phyloP scores from a whole-genome alignment of 306 rosid genomes.

The Rosa rugosa region DNA sequence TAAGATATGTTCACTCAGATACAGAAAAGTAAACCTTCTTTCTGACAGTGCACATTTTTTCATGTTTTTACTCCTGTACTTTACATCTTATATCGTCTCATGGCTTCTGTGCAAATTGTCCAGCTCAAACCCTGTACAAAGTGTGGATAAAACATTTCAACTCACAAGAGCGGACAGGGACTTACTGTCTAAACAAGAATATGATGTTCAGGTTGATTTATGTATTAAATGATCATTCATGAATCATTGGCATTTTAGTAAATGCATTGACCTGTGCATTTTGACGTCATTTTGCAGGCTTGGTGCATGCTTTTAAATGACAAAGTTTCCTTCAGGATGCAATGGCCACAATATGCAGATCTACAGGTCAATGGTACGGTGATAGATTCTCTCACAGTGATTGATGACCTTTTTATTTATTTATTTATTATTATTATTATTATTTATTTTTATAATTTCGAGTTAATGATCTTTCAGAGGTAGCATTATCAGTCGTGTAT shows the following conservation, averaged over 20 bases:
- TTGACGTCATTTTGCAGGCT: slow-evolving; percentile 49
- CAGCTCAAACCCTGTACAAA: slow-evolving; percentile 85
- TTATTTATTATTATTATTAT: too few species aligned
- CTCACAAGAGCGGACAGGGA: slow-evolving; percentile 81
- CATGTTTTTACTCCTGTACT: neutral
- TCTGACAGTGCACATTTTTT: neutral
- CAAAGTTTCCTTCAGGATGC: slow-evolving; percentile 97
- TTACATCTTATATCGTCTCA: slow-evolving; percentile 13
- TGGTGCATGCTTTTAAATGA: slow-evolving; percentile 99
- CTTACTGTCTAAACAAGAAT: slow-evolving; percentile 61
- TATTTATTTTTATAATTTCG: neutral
- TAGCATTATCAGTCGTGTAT: neutral
- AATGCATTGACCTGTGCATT: slow-evolving; percentile 23
- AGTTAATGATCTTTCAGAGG: neutral
- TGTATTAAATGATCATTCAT: slow-evolving; percentile 22
- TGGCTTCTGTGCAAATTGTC: slow-evolving; percentile 27
- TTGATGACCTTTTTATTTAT: neutral
- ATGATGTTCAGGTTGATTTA: slow-evolving; percentile 83
- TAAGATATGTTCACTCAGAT: neutral
- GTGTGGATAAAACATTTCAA: slow-evolving; percentile 80
- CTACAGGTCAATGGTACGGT: slow-evolving; percentile 85
- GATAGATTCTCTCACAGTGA: slow-evolving; percentile 7
- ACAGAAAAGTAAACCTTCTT: neutral
- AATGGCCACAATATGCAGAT: slow-evolving; percentile 96
- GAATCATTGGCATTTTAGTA: slow-evolving; percentile 16